These are phyloP conservation scores for Rhynchosporium secalis DNA, from an alignment of 2,329 filamentous ascomycete species.

Conservation along the genomic window DNA sequence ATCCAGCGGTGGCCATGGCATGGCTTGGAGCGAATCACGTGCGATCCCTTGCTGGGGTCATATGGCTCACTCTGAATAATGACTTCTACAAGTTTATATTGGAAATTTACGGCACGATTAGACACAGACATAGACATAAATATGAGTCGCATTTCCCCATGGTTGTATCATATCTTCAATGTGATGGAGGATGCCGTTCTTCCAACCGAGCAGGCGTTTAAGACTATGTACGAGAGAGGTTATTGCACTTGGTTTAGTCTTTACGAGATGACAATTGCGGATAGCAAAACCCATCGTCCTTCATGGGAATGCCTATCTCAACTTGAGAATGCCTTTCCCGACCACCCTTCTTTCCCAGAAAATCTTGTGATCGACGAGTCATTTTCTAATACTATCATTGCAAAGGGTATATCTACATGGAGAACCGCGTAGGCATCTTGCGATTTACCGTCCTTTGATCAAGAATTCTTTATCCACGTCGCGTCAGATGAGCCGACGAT, in stretches of 20 bases:
- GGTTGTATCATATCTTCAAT: too few species aligned
- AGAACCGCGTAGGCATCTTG: conserved; percentile 23
- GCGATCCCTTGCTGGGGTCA: too few species aligned
- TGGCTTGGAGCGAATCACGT: too few species aligned
- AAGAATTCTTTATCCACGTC: conserved; percentile 30
- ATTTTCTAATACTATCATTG: conserved; percentile 31
- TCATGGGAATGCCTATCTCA: conserved; percentile 25
- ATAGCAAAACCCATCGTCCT: conserved; percentile 21
- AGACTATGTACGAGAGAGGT: conserved; percentile 35
- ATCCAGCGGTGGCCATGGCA: too few species aligned
- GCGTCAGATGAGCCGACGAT: conserved; percentile 29
- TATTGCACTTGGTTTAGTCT: conserved; percentile 35
- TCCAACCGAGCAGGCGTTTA: conserved; percentile 32
- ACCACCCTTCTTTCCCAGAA: conserved; percentile 32
- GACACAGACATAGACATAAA: too few species aligned
- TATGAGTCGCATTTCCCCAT: too few species aligned
- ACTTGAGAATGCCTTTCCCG: conserved; percentile 26
- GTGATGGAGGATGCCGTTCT: conserved; percentile 33
- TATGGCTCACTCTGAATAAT: too few species aligned
- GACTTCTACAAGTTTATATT: too few species aligned
- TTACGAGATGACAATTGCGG: conserved; percentile 28
- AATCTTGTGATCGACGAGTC: conserved; percentile 27
- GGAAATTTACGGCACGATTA: too few species aligned
- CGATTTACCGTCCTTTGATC: conserved; percentile 33
- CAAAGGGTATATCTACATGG: conserved; percentile 31